Base-by-base conservation (phyloP, 352 stramenopile genomes). In the Peronospora farinosa region DNA sequence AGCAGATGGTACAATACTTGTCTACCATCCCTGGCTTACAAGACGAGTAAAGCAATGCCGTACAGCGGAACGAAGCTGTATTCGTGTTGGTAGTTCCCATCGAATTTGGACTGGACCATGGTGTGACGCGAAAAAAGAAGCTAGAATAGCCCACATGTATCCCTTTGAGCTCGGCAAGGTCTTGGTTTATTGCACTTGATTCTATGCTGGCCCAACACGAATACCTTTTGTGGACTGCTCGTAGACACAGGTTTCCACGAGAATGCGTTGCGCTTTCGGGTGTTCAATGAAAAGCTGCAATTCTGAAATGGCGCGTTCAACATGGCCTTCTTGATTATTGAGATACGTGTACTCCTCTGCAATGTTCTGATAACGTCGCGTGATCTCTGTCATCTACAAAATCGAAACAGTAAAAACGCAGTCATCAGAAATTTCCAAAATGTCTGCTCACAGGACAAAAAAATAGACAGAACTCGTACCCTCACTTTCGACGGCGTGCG, bases 1-100 rank as follows among this genome's bases (percentile, higher is more conserved):
- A 92, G 57, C 71, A 91, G 50, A 87, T 92, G 75, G 62, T 92
- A 21, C 68, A 64, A 31, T 92, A 92, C 54, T 53, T 92, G 32
- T 74, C 81, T 21, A 84, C 73, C 12, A 76, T 92, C 13, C 74
- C 72, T 28, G 72, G 59, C 7, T 44, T 89, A 13, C 71, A 86
- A 57, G 57, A 79, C 38, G 48, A 60, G 16, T 49, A 51, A 54
- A 42, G 16, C 8, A 15, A 19, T 33, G 23, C 19, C 13, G 12
- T 37, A 42, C 35, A 32, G 5, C 5, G 36, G 16, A 30, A 43
- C 5, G 5, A 28, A n/a, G n/a, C n/a, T n/a, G n/a, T n/a, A n/a
- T n/a, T n/a, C n/a, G n/a, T n/a, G n/a, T 58, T 38, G 37, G 44
- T 51, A 49, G 11, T 17, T 52, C 32, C 57, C 38, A 37, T 51